These are phyloP conservation scores for Tetracentron sinense DNA, from an alignment of 164 flowering plant species.

Conservation along the genomic window DNA sequence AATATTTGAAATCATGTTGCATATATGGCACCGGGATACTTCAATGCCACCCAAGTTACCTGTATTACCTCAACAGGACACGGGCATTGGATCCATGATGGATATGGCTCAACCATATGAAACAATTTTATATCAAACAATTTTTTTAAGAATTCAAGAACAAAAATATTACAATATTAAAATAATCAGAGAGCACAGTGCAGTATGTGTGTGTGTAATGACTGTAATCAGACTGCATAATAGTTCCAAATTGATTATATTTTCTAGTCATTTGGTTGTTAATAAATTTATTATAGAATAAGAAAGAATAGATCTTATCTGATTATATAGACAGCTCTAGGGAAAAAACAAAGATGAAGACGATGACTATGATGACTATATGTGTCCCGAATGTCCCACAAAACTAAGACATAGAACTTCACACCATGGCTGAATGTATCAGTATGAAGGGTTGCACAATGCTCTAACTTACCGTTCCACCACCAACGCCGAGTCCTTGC, in stretches of 20 bases:
- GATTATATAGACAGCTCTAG: too few relatives aligned
- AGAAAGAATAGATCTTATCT: too few relatives aligned
- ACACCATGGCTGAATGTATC: too few relatives aligned
- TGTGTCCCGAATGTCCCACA: too few relatives aligned
- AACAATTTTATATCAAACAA: not conserved
- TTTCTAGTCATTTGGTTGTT: not conserved
- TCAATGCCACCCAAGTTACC: not conserved
- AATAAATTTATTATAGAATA: not conserved
- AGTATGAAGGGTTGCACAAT: too few relatives aligned
- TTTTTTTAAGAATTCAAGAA: not conserved
- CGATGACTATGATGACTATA: not conserved
- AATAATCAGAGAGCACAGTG: too few relatives aligned
- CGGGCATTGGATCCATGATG: not conserved
- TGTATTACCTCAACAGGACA: not conserved
- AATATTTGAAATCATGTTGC: not conserved
- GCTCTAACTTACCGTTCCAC: conserved; percentile 65
- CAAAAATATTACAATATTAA: not conserved
- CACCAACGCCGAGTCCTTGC: conserved; percentile 94
- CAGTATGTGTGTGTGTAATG: not conserved
- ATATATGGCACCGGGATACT: not conserved
- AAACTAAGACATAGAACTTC: too few relatives aligned
- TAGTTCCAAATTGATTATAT: not conserved
- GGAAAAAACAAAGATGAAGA: not conserved
- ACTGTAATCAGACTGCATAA: not conserved
- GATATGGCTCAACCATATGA: not conserved